Percentiles rank a stretch among this genome's conserved stretches.
Evolutionary conservation across 306 rosid genomes (phyloP).

Genomic region (Dalbergia cultrata): DNA sequence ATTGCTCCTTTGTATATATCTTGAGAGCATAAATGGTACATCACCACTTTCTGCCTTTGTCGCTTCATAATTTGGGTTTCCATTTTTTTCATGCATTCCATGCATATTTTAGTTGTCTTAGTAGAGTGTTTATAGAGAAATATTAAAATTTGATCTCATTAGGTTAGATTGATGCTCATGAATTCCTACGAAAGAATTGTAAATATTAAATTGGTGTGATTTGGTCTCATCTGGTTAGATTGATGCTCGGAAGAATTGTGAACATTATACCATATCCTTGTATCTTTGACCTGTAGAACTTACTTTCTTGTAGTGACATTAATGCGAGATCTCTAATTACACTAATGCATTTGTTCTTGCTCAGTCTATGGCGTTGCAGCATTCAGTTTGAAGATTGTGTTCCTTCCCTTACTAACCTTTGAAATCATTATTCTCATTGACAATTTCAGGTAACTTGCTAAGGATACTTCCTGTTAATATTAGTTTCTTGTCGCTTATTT

Average conservation of each 20-base stretch:
- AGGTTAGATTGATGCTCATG: slow-evolving; percentile 30
- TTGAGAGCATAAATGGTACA: slow-evolving; percentile 85
- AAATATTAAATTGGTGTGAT: too few species aligned
- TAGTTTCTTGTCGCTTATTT: slow-evolving; percentile 24
- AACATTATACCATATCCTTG: slow-evolving; percentile 29
- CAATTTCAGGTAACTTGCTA: slow-evolving; percentile 88
- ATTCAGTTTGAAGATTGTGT: slow-evolving; percentile 83
- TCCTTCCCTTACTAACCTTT: slow-evolving; percentile 91
- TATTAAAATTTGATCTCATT: slow-evolving; percentile 32
- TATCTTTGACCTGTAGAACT: slow-evolving; percentile 28
- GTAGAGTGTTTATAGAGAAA: slow-evolving; percentile 22
- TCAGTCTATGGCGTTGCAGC: slow-evolving; percentile 79
- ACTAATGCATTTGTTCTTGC: slow-evolving; percentile 45
- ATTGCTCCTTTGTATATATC: slow-evolving; percentile 96
- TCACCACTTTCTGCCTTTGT: slow-evolving; percentile 28
- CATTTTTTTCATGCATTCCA: slow-evolving; percentile 26
- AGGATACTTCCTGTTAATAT: slow-evolving; percentile 29
- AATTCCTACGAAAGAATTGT: slow-evolving; percentile 18
- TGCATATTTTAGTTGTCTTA: slow-evolving; percentile 28
- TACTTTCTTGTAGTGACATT: slow-evolving; percentile 30
- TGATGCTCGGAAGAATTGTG: not conserved
- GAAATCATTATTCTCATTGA: slow-evolving; percentile 80
- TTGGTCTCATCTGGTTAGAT: too few species aligned
- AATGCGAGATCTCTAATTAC: slow-evolving; percentile 42
- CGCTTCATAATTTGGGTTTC: slow-evolving; percentile 7